These are phyloP conservation scores for Tephrocybe sp. DNA, from an alignment of 768 basidiomycete species.

Conservation along the genomic window DNA sequence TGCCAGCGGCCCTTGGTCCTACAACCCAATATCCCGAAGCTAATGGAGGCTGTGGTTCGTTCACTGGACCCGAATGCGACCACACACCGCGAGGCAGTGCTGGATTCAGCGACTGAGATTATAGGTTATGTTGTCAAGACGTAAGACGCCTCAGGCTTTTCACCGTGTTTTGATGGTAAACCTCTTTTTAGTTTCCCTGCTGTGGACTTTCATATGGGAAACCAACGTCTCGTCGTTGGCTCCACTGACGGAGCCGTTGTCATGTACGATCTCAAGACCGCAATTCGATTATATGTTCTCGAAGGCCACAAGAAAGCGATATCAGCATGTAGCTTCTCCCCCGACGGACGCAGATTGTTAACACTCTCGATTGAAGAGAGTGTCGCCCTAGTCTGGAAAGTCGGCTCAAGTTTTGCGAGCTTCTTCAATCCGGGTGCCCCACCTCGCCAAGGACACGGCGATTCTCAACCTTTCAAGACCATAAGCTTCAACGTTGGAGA, in stretches of 20 bases:
- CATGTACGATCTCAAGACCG: slow-evolving; percentile 97
- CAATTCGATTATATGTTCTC: slow-evolving; percentile 90
- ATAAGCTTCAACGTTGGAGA: slow-evolving; percentile 82
- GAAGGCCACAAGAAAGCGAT: slow-evolving; percentile 85
- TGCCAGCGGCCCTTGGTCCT: slow-evolving; percentile 78
- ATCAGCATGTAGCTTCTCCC: slow-evolving; percentile 87
- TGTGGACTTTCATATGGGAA: slow-evolving; percentile 87
- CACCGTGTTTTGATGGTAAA: not conserved
- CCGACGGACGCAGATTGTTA: slow-evolving; percentile 87
- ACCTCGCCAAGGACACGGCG: slow-evolving; percentile 81
- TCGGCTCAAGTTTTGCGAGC: slow-evolving; percentile 84
- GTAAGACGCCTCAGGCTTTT: slow-evolving; percentile 39
- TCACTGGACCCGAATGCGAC: slow-evolving; percentile 90
- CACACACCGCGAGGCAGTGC: slow-evolving; percentile 73
- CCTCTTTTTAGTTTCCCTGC: slow-evolving; percentile 67
- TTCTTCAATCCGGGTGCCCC: slow-evolving; percentile 91
- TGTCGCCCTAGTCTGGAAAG: slow-evolving; percentile 91
- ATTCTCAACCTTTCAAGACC: slow-evolving; percentile 86
- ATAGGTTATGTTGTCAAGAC: slow-evolving; percentile 92
- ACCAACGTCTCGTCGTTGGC: slow-evolving; percentile 89
- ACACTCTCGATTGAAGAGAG: slow-evolving; percentile 86
- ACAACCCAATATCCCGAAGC: slow-evolving; percentile 75
- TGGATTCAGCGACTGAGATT: slow-evolving; percentile 92
- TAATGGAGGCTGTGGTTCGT: slow-evolving; percentile 95
- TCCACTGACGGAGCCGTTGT: slow-evolving; percentile 92